phyloP scores from a whole-genome alignment of 2,329 filamentous ascomycete species.

The Hymenoscyphus infarciens region DNA sequence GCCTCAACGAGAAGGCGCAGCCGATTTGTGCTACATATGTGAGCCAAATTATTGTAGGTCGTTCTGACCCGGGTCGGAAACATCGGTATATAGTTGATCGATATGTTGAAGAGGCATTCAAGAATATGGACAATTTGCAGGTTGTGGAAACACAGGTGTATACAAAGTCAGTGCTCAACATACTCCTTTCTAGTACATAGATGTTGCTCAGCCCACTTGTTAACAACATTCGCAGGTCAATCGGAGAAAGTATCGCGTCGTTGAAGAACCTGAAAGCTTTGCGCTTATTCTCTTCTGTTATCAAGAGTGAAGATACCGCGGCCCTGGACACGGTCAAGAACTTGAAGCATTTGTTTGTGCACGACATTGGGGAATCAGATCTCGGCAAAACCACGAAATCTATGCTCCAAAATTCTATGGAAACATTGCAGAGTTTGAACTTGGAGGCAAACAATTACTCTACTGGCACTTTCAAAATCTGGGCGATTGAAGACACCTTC shows the following conservation, averaged over 20 bases:
- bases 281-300: neutral
- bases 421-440: slow-evolving; percentile 9
- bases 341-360: slow-evolving; percentile 6
- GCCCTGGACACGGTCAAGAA: neutral
- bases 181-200: neutral
- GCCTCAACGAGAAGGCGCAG: slow-evolving; percentile 9
- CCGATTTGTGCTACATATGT: slow-evolving; percentile 11
- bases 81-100: slow-evolving; percentile 10
- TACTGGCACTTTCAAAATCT: neutral
- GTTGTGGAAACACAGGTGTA: slow-evolving; percentile 10
- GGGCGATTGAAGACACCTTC: neutral
- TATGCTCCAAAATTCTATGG: slow-evolving; percentile 1
- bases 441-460: neutral
- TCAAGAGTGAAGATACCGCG: neutral
- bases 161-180: slow-evolving; percentile 4
- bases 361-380: neutral
- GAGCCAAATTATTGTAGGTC: slow-evolving; percentile 5
- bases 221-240: slow-evolving; percentile 8
- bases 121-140: slow-evolving; percentile 13
- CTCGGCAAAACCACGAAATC: neutral
- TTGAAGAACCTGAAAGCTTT: slow-evolving; percentile 11
- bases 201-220: neutral
- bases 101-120: slow-evolving; percentile 13
- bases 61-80: neutral
- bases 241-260: slow-evolving; percentile 9